phyloP scores from a whole-genome alignment of 2,329 filamentous ascomycete species.

The Trichophyton benhamiae region DNA sequence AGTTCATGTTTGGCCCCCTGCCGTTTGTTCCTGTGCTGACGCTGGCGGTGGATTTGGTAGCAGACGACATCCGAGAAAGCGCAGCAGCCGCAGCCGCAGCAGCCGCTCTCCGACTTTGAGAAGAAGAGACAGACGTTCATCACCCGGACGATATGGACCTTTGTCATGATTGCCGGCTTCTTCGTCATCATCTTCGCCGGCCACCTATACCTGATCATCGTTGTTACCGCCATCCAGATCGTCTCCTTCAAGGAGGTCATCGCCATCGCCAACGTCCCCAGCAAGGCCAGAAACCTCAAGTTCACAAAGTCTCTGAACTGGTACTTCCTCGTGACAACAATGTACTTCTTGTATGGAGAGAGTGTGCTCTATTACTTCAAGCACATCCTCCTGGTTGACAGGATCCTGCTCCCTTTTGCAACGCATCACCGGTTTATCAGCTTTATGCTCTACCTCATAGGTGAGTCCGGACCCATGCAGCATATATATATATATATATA shows the following conservation, averaged over 20 bases:
- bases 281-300: constrained; percentile 73
- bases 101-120: constrained; percentile 60
- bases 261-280: constrained; percentile 89
- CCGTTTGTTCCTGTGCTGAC: background rate
- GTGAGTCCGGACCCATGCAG: constrained; percentile 39
- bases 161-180: constrained; percentile 92
- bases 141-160: constrained; percentile 91
- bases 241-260: constrained; percentile 99
- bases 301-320: constrained; percentile 96
- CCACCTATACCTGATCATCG: constrained; percentile 90
- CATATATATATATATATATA: background rate
- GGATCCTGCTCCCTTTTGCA: constrained; percentile 79
- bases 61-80: constrained; percentile 3
- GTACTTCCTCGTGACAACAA: constrained; percentile 97
- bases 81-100: constrained; percentile 4
- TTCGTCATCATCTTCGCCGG: constrained; percentile 87
- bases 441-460: constrained; percentile 95
- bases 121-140: constrained; percentile 99
- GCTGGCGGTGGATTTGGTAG: background rate
- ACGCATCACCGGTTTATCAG: constrained; percentile 98
- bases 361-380: constrained; percentile 99
- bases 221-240: constrained; percentile 89
- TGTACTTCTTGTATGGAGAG: constrained; percentile 99
- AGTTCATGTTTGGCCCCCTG: background rate
- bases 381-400: constrained; percentile 91